Evolutionary conservation across 1,139 yeast species (phyloP).

Genomic region (Suhomyces choctaworum): DNA sequence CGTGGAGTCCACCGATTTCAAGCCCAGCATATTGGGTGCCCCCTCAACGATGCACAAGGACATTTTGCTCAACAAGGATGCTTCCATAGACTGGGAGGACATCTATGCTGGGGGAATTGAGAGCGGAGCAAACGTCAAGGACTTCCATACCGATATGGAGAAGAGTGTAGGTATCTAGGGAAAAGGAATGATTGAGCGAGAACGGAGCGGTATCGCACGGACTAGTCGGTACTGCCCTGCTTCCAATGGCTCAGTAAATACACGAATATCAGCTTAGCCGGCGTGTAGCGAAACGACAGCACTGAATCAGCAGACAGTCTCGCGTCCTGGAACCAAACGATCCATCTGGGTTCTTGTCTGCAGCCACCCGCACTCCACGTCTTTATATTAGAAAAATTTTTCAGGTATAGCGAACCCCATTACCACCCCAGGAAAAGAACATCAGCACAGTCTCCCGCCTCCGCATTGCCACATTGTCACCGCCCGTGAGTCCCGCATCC

Average conservation of each 20-base stretch:
- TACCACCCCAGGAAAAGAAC: conserved; percentile 4
- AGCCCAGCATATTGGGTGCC: conserved; percentile 63
- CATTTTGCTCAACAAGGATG: conserved; percentile 74
- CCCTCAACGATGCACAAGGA: conserved; percentile 65
- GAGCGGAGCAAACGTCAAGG: conserved; percentile 38
- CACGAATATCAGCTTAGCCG: too few relatives aligned
- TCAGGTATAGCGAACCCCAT: background rate
- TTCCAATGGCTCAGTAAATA: too few relatives aligned
- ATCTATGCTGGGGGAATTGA: conserved; percentile 63
- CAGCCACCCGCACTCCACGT: too few relatives aligned
- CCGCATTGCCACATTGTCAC: conserved; percentile 1
- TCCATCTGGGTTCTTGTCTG: too few relatives aligned
- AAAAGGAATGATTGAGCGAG: too few relatives aligned
- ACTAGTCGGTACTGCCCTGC: too few relatives aligned
- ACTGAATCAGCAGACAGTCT: too few relatives aligned
- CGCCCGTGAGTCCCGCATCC: background rate
- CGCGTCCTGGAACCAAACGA: too few relatives aligned
- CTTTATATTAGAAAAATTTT: conserved; percentile 5
- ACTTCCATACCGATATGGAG: conserved; percentile 75
- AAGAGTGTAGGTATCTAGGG: conserved; percentile 57
- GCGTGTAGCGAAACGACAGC: too few relatives aligned
- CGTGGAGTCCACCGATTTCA: conserved; percentile 71
- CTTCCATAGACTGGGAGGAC: conserved; percentile 90
- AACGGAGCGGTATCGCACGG: too few relatives aligned
- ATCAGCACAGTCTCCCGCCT: background rate